Evolutionary conservation across 2,329 filamentous ascomycete genomes (phyloP), one percentile per base, ranked within the genome.

Genomic region (Epichloe amarillans): DNA sequence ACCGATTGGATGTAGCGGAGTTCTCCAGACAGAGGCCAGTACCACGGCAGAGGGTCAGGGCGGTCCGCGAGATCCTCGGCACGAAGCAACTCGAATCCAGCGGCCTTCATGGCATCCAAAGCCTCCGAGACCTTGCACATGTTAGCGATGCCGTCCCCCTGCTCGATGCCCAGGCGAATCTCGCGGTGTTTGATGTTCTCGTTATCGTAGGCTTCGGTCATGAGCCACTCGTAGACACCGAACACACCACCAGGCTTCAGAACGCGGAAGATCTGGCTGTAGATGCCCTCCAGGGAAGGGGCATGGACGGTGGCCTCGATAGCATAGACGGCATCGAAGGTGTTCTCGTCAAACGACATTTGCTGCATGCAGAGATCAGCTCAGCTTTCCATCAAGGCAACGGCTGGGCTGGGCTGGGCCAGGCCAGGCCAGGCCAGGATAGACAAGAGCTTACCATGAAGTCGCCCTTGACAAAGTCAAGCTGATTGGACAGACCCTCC

Each of bases 211-310:
- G 83, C 74, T 56, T 96, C 90, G 6, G 90, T 97, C 93, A 98
- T 97, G 64, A 97, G 76, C 93, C 93, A 97, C 71, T 98, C 93
- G 72, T 97, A 98, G 49, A 97, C 91, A 64, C 91, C 93, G 61
- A 97, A 98, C 48, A 88, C 76, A 67, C 93, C 91, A 54, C 93
- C 93, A 19, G 93, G 93, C 78, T 97, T 98, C 56, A 98, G 77
- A 21, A 96, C 90, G 46, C 88, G 86, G 79, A 84, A 90, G 63
- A 97, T 97, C 69, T 97, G 85, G 65, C 81, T 84, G 74, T 98
- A 98, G 57, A 96, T 89, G 53, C 88, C 90, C 62, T 89, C 86
- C 7, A 97, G 81, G 43, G 82, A 85, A 41, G 91, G 93, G 0
- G 93, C 93, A 67, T 98, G 93, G 47, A 94, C 87, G 3, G 93